Evolutionary conservation across 768 basidiomycete species (phyloP), one percentile per base, ranked within the genome.

Genomic region (Lactifluus subvellereus): DNA sequence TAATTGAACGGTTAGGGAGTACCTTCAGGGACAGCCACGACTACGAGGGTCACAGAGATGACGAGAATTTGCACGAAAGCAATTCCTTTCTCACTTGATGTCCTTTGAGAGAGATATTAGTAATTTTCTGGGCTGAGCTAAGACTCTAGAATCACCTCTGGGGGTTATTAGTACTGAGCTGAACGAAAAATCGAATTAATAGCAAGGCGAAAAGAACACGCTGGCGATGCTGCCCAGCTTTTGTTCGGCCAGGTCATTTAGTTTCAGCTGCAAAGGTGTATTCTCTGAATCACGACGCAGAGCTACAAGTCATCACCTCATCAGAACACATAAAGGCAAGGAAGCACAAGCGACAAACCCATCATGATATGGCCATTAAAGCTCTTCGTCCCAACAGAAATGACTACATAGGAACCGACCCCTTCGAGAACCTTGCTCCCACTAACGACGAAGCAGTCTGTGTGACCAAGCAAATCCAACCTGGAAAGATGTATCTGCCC

Each of bases 311-410:
- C 4, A 45, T 63, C 54, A 67, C 64, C 33, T 33, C n/a, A 42
- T 32, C 6, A 16, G 54, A 7, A 8, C 32, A 22, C 2, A 1
- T 42, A 49, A 49, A 58, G 42, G 54, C 59, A 58, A 47, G 43
- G 51, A 18, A 14, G 22, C 30, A 59, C 47, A 63, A 20, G 49
- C 5, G 18, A 76, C 87, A 38, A 70, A 96, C 94, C 89, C 87
- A 96, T 96, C 91, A 98, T 94, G 70, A 98, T 94, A 50, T 93
- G 84, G 45, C 97, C 96, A 72, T 98, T 94, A 76, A 98, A 98
- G 68, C 89, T 92, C 76, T 88, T 91, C 13, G 84, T 84, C 13
- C 97, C 97, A 54, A 98, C 93, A 2, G 93, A 87, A 55, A 97
- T 89, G 55, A 98, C 85, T 54, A 99, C 87, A 69, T 98, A 99